Evolutionary conservation across 495 filamentous ascomycete species (phyloP), one percentile per base, ranked within the genome.

Genomic region (Penicillium pulvis): DNA sequence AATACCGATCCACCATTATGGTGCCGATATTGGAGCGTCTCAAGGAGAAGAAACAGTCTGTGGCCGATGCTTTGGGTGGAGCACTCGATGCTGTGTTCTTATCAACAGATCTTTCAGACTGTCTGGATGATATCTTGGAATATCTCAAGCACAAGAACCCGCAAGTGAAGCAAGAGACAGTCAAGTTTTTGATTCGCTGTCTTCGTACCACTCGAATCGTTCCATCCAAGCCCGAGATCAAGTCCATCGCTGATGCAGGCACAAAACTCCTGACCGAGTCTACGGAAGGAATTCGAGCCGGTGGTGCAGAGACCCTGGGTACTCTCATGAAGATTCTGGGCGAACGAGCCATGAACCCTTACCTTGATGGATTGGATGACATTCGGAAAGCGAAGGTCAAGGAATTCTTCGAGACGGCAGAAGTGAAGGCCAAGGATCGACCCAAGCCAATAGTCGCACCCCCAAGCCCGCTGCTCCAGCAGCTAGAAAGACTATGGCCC

Each of bases 281-380:
- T 1, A 90, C 82, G 53, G 93, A 95, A 65, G 90, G 80, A 11
- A 85, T 93, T 43, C 83, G 95, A 69, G 88, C 91, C 39, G 90
- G 90, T 44, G 94, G 91, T 66, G 92, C 93, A 12, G 95, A 99
- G 66, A 85, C 92, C 35, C 78, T 99, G 17, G 95, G 95, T 59
- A 97, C 92, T 1, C 71, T 99, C 61, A 97, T 97, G 94, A 98
- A 97, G 80, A 98, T 99, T 48, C 88, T 97, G 79, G 93, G 95
- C 44, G 95, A 99, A 68, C 84, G 94, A 42, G 88, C 88, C n/a
- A 99, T 98, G 94, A 90, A 88, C 44, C 90, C 91, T 7, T 91
- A 95, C 68, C 75, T 99, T n/a, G 93, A 98, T 60, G 92, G 91
- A 1, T 76, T 99, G 16, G 95, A 99, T 67, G 94, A 99, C 24